These are phyloP conservation scores for Allantophomopsis lycopodina DNA, from an alignment of 2,329 filamentous ascomycete genomes.

Conservation along the genomic window DNA sequence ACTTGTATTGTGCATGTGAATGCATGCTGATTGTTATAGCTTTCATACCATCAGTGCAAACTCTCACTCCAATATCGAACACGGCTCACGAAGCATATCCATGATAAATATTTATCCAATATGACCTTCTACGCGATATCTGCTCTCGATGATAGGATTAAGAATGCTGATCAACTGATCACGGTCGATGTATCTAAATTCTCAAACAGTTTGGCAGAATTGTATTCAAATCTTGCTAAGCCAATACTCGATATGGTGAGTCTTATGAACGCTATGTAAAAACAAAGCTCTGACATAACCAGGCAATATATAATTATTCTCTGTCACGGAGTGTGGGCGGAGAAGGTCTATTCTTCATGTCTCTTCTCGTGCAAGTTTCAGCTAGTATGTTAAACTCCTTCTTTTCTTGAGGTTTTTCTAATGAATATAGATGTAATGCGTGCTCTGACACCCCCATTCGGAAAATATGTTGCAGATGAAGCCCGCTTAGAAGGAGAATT, in stretches of 20 bases:
- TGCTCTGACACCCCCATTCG: constrained; percentile 86
- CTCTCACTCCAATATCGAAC: constrained; percentile 87
- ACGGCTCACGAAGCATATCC: constrained; percentile 84
- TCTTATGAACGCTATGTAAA: not conserved
- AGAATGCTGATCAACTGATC: constrained; percentile 95
- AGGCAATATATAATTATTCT: constrained; percentile 86
- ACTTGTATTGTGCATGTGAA: constrained; percentile 1
- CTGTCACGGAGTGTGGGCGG: constrained; percentile 90
- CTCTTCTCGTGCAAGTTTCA: constrained; percentile 81
- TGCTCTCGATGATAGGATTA: constrained; percentile 90
- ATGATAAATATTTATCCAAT: constrained; percentile 91
- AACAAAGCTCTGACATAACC: not conserved
- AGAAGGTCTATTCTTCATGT: constrained; percentile 93
- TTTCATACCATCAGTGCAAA: constrained; percentile 94
- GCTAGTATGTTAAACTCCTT: constrained; percentile 52
- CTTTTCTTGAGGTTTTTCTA: not conserved
- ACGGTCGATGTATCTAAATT: constrained; percentile 95
- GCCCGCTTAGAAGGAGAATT: constrained; percentile 92
- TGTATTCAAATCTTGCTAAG: constrained; percentile 95
- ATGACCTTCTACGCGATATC: constrained; percentile 97
- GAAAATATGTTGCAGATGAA: constrained; percentile 95
- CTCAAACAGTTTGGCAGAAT: constrained; percentile 83
- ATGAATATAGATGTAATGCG: constrained; percentile 55
- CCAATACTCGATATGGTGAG: constrained; percentile 80
- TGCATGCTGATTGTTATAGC: constrained; percentile 28